Percentiles rank a stretch among this genome's conserved stretches.
These are phyloP conservation scores for Persicaria tinctoria DNA, from an alignment of 148 eudicot genomes.

Conservation along the genomic window DNA sequence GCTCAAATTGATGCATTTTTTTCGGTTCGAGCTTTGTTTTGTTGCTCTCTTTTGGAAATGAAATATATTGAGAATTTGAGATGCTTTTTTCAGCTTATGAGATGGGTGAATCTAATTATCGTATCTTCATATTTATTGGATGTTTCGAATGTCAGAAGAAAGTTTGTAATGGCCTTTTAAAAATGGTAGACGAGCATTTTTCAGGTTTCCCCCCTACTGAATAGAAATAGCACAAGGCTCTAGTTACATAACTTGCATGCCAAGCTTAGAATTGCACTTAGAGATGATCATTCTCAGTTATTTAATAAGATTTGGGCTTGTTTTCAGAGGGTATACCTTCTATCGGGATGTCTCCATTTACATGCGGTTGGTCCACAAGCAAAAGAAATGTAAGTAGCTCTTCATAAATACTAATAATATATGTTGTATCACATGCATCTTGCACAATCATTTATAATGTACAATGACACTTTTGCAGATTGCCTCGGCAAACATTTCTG, in stretches of 20 bases:
- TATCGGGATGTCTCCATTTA: conserved; percentile 88
- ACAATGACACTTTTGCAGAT: conserved; percentile 39
- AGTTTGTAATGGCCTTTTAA: background rate
- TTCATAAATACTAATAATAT: background rate
- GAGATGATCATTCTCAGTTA: background rate
- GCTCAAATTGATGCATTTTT: background rate
- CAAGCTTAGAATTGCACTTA: background rate
- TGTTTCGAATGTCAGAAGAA: background rate
- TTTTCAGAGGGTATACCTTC: conserved; percentile 94
- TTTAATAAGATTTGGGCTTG: conserved; percentile 12
- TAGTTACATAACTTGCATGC: background rate
- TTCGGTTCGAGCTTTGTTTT: background rate
- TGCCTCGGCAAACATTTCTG: conserved; percentile 49
- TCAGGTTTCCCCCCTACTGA: background rate
- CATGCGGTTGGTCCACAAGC: conserved; percentile 90
- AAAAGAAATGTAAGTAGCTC: conserved; percentile 61
- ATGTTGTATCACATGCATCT: background rate
- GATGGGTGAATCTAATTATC: background rate
- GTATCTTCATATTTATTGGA: background rate
- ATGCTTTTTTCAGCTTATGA: background rate
- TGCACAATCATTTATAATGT: background rate
- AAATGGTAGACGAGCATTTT: background rate
- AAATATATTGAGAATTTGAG: background rate
- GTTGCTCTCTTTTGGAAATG: background rate
- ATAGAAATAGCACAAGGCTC: background rate